A percentile compares a stretch with the other conserved stretches of the same genome.
These are phyloP conservation scores for Dissophora globulifera DNA, from an alignment of 192 early-diverging fungal genomes.

Conservation along the genomic window DNA sequence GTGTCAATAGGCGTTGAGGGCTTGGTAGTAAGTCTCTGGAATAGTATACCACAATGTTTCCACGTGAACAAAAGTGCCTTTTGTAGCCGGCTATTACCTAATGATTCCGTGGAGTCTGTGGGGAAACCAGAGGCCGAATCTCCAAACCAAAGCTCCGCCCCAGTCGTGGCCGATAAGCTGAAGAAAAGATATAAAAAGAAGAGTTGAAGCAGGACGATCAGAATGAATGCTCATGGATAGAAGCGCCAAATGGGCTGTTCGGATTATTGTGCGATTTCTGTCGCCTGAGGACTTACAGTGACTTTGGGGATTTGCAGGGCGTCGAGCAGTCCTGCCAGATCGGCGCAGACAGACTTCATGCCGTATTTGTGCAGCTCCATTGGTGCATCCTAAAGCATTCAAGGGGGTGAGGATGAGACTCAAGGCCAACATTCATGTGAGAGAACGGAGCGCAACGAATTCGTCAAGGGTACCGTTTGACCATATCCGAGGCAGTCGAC, in stretches of 20 bases:
- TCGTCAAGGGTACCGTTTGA: slow-evolving; percentile 59
- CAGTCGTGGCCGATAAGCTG: slow-evolving; percentile 49
- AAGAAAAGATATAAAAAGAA: neutral
- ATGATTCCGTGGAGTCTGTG: slow-evolving; percentile 39
- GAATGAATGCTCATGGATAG: too few relatives aligned
- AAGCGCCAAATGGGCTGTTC: too few relatives aligned
- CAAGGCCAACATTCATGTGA: too few relatives aligned
- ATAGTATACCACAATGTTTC: too few relatives aligned
- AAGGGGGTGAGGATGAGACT: too few relatives aligned
- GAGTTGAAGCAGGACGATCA: neutral
- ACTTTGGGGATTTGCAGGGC: slow-evolving; percentile 62
- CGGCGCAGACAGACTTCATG: slow-evolving; percentile 59
- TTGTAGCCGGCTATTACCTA: slow-evolving; percentile 14
- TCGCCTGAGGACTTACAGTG: slow-evolving; percentile 25
- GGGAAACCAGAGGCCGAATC: slow-evolving; percentile 43
- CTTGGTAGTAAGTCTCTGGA: too few relatives aligned
- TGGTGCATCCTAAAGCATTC: slow-evolving; percentile 38
- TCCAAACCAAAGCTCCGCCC: slow-evolving; percentile 50
- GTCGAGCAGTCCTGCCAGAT: slow-evolving; percentile 70
- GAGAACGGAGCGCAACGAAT: too few relatives aligned
- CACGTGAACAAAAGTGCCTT: neutral
- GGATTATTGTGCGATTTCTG: too few relatives aligned
- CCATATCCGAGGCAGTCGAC: slow-evolving; percentile 64
- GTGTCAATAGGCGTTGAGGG: neutral
- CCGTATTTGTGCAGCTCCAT: slow-evolving; percentile 61